A percentile compares a stretch with the other conserved stretches of the same genome.
phyloP scores from a whole-genome alignment of 108 stramenopile genomes.

The Licmophora abbreviata region DNA sequence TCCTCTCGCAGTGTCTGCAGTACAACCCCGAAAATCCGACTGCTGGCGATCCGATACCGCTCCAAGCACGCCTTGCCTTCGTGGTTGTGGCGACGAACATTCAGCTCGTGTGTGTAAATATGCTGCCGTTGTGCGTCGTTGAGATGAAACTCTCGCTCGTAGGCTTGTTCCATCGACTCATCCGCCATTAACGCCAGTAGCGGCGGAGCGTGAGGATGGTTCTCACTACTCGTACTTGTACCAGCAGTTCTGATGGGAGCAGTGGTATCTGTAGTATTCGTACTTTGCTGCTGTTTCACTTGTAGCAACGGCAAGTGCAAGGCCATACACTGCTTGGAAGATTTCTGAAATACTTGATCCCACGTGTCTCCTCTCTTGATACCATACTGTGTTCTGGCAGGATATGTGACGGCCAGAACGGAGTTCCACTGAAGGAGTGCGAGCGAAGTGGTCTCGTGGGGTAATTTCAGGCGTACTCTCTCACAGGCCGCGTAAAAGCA shows the following conservation, averaged over 20 bases:
- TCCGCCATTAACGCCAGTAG: no score
- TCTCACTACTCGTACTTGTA: not conserved
- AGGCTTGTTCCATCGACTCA: slow-evolving; percentile 17
- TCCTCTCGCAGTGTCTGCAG: slow-evolving; percentile 25
- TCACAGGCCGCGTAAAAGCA: slow-evolving; percentile 89
- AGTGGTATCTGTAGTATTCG: slow-evolving; percentile 3
- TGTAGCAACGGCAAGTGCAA: slow-evolving; percentile 42
- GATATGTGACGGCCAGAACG: slow-evolving; percentile 78
- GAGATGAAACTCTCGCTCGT: slow-evolving; percentile 44
- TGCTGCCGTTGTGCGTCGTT: slow-evolving; percentile 31
- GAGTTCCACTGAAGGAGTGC: slow-evolving; percentile 74
- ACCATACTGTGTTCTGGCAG: slow-evolving; percentile 47
- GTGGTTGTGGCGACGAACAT: slow-evolving; percentile 37
- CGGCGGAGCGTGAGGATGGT: slow-evolving; percentile 1
- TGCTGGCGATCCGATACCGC: slow-evolving; percentile 72
- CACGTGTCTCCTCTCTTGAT: slow-evolving; percentile 71
- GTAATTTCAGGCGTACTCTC: slow-evolving; percentile 62
- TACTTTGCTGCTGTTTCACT: not conserved
- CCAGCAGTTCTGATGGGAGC: not conserved
- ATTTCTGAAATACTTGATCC: slow-evolving; percentile 50
- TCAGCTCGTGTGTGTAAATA: slow-evolving; percentile 36
- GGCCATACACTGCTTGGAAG: slow-evolving; percentile 24
- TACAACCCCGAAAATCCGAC: slow-evolving; percentile 61
- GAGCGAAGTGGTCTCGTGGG: slow-evolving; percentile 23
- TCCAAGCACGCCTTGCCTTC: slow-evolving; percentile 84